These are phyloP conservation scores for Fusarium sp. DNA, from an alignment of 2,329 filamentous ascomycete genomes.

Conservation along the genomic window DNA sequence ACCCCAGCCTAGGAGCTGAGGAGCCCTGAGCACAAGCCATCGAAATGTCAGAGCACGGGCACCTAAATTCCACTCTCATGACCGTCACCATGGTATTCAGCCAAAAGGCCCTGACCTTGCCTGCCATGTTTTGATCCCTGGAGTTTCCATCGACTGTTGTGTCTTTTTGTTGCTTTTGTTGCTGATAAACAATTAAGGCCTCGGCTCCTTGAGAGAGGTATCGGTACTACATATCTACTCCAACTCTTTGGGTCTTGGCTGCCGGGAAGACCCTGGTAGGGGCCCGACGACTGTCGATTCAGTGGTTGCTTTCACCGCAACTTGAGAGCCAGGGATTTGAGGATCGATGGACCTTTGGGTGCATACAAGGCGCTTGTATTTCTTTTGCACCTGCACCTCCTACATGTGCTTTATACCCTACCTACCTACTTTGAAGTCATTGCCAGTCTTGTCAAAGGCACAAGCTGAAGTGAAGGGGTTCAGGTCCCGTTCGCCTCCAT, in stretches of 20 bases:
- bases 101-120: slow-evolving; percentile 16
- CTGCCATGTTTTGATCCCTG: slow-evolving; percentile 12
- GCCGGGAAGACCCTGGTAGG: slow-evolving; percentile 46
- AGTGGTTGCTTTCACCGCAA: slow-evolving; percentile 50
- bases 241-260: slow-evolving; percentile 18
- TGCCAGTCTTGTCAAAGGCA: slow-evolving; percentile 11
- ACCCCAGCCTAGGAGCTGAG: slow-evolving; percentile 9
- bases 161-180: neutral
- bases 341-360: slow-evolving; percentile 25
- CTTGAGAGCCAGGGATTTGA: slow-evolving; percentile 44
- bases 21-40: slow-evolving; percentile 36
- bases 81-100: slow-evolving; percentile 42
- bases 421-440: slow-evolving; percentile 7
- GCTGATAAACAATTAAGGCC: slow-evolving; percentile 17
- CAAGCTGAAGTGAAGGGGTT: slow-evolving; percentile 5
- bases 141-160: slow-evolving; percentile 9
- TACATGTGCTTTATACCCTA: slow-evolving; percentile 23
- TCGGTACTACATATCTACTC: slow-evolving; percentile 13
- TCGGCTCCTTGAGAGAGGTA: neutral
- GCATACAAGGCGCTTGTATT: slow-evolving; percentile 19
- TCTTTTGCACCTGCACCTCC: slow-evolving; percentile 4
- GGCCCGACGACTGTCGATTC: slow-evolving; percentile 34
- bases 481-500: slow-evolving; percentile 10
- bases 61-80: slow-evolving; percentile 39
- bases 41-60: slow-evolving; percentile 35